Percentiles rank a stretch among this genome's conserved stretches.
Conservation (phyloP, 352 stramenopile species). For the Elongisporangium prolatum region DNA sequence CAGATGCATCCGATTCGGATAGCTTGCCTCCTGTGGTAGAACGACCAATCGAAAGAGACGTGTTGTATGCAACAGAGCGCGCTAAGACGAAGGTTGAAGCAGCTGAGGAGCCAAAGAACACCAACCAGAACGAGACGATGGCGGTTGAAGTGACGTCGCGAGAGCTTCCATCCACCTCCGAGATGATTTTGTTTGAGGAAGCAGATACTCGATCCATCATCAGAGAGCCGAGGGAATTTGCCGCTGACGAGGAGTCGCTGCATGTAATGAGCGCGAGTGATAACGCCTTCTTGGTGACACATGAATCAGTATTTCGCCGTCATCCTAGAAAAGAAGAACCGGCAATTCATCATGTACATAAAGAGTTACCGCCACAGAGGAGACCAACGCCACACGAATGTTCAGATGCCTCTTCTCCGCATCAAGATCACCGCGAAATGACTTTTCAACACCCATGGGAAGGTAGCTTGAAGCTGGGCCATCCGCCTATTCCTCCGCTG, state of each 20-base stretch:
- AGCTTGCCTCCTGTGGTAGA: slow-evolving; percentile 22
- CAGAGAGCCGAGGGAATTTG: not conserved
- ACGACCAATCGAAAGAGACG: not conserved
- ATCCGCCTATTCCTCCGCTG: not conserved
- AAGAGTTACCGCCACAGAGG: not conserved
- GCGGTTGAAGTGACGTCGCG: not conserved
- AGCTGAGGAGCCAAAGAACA: slow-evolving; percentile 1
- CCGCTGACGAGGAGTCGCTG: not conserved
- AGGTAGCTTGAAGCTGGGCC: not conserved
- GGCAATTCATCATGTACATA: not conserved
- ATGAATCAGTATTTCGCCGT: not conserved
- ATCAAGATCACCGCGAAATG: not conserved
- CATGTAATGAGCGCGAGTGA: not conserved
- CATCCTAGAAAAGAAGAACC: too few relatives aligned
- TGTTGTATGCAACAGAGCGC: not conserved
- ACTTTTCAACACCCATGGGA: not conserved
- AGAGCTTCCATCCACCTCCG: slow-evolving; percentile 36
- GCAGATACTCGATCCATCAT: not conserved
- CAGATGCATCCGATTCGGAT: slow-evolving; percentile 22
- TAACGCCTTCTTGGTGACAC: not conserved
- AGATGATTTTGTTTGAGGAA: slow-evolving; percentile 30
- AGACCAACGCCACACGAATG: too few relatives aligned
- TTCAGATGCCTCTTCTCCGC: too few relatives aligned
- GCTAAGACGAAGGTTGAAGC: not conserved
- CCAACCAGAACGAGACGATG: slow-evolving; percentile 3